Conservation (phyloP, 2,329 filamentous ascomycete species). For the Chalaropsis thielavioides region DNA sequence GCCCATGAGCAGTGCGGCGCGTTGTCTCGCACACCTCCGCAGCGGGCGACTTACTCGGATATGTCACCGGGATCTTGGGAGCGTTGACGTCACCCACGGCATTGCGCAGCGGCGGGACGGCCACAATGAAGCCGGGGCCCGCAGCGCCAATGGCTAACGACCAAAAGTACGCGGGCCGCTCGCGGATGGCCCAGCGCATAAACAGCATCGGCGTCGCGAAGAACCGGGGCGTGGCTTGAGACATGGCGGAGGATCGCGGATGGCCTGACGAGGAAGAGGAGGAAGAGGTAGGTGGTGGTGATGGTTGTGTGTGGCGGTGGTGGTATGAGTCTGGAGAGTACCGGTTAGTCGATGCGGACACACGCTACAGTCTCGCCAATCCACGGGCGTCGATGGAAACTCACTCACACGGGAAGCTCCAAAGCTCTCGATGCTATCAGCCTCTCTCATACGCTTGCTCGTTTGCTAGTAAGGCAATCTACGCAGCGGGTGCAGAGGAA, state of each 20-base stretch:
- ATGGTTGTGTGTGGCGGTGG: neutral
- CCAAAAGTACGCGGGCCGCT: conserved; percentile 86
- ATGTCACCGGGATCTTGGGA: conserved; percentile 67
- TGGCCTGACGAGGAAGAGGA: neutral
- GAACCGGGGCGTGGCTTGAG: conserved; percentile 54
- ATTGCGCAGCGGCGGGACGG: conserved; percentile 59
- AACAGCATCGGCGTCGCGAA: conserved; percentile 73
- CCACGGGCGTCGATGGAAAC: neutral
- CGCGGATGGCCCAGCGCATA: conserved; percentile 72
- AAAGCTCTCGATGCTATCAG: neutral
- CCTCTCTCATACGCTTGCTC: neutral
- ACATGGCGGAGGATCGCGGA: conserved; percentile 34
- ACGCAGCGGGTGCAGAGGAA: neutral
- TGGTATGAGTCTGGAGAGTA: neutral
- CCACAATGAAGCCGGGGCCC: conserved; percentile 56
- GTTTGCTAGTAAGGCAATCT: neutral
- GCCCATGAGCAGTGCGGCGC: neutral
- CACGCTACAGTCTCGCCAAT: neutral
- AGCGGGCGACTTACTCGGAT: conserved; percentile 59
- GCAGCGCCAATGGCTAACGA: conserved; percentile 57
- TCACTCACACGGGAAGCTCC: neutral
- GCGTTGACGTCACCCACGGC: conserved; percentile 60
- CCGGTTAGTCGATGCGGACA: neutral
- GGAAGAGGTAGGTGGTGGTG: neutral
- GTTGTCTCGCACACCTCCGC: neutral